Conservation (phyloP, 208 protist genomes). For the Trypanosoma cruzi region DNA sequence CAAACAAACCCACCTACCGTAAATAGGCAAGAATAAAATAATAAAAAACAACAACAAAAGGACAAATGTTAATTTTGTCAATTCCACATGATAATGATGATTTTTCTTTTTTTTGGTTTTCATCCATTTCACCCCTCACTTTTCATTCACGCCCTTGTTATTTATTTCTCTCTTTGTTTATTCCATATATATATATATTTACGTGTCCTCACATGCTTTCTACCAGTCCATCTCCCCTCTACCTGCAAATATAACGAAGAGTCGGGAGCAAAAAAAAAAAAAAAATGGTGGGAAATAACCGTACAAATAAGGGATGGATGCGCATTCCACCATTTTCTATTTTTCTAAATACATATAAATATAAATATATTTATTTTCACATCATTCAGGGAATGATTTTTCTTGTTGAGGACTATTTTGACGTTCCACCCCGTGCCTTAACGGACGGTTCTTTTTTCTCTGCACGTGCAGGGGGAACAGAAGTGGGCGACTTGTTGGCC, state of each 20-base stretch:
- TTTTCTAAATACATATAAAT: too few relatives aligned
- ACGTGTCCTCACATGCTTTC: too few relatives aligned
- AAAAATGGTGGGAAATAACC: too few relatives aligned
- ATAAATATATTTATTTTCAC: neutral
- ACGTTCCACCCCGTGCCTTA: neutral
- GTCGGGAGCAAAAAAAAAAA: neutral
- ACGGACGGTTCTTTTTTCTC: neutral
- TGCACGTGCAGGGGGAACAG: neutral
- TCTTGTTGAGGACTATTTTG: neutral
- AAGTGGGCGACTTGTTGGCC: neutral
- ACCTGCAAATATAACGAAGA: constrained; percentile 1
- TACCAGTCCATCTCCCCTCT: too few relatives aligned
- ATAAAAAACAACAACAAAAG: too few relatives aligned
- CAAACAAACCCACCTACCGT: too few relatives aligned
- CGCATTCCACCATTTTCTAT: too few relatives aligned
- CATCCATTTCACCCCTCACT: constrained; percentile 4
- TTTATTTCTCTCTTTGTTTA: neutral
- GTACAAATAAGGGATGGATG: too few relatives aligned
- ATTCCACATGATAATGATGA: too few relatives aligned
- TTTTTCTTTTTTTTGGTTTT: neutral
- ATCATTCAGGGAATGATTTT: neutral
- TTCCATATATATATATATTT: constrained; percentile 18
- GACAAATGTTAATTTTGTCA: too few relatives aligned
- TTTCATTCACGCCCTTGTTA: neutral
- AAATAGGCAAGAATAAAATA: neutral